Base-by-base conservation (phyloP, 192 early-diverging fungal species). In the Thoreauomyces humboldtii region DNA sequence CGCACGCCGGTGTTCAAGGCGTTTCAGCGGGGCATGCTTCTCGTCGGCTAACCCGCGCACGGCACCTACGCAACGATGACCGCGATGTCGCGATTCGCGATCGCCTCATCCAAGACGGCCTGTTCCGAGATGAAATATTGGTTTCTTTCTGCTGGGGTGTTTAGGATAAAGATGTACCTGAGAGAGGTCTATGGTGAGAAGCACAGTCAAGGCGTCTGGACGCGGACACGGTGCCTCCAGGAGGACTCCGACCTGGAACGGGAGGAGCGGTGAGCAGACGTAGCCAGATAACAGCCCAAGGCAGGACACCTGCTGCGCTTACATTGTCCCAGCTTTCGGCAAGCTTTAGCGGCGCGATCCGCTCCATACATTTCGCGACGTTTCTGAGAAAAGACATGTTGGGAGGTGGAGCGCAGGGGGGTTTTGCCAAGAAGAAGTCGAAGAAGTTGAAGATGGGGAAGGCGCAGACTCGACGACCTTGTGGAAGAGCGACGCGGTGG, bases 161-260 rank as follows among this genome's bases (percentile, higher is more conserved):
- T 5, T 42, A 36, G 17, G 27, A 17, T 35, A 1, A 63, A 58
- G 7, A 88, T 91, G 61, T 93, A 79, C 72, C 19, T 89, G 67
- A 1, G 92, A 93, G 61, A 98, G 83, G 53, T 98, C 94, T 70
- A 96, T 96, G 1, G 94, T 96, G 59, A 95, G 70, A 73, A 98
- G 90, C 7, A 98, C 88, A 32, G 79, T 79, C 67, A 70, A 83
- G 34, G 88, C 88, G 19, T 79, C 67, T 15, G 78, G 70, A 1
- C 91, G 75, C 1, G 93, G 91, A 60, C 84, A 86, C 25, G 92
- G 92, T 0, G 94, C 90, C 73, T 98, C 88, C 24, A 93, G 72
- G 32, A 96, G 74, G 27, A 93, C 70, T n/a, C 96, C 94, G 41
- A 94, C 73, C 56, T 59, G 36, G 5, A 14, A 4, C 28, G 52